Base-by-base conservation (phyloP, 2,329 filamentous ascomycete species). In the Neofusicoccum kwambonambiense region DNA sequence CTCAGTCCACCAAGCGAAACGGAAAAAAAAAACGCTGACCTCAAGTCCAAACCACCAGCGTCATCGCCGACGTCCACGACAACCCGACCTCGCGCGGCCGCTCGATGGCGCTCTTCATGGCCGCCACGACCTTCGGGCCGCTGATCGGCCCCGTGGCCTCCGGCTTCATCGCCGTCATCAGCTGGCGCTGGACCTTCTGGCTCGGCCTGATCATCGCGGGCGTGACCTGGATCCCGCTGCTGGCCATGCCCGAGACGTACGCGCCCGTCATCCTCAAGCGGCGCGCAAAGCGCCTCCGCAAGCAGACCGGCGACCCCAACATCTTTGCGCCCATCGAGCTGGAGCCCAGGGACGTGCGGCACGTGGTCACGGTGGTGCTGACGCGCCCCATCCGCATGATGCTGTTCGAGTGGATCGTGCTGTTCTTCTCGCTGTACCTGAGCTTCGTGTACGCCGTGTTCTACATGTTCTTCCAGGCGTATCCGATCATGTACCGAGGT, bases 381-480 rank as follows among this genome's bases (percentile, higher is more conserved):
- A 89, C 87, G 1, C 80, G 91, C 0, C 91, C 91, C 0, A 75
- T 93, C 5, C 83, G 88, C 31, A 94, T 94, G 91, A 80, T 92
- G n/a, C 72, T 78, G 50, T 88, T 84, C 49, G 91, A 95, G 72
- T 87, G 89, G 56, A 90, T 94, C 57, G 90, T 94, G 7, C 81
- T 88, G 27, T 89, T 87, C 56, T 86, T 85, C 1, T 93, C 92
- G 75, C 81, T 93, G 11, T 87, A 90, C 39, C 80, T 93, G 34
- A 83, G 87, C 39, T 79, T 82, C 56, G 79, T 77, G 8, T 93
- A 92, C 72, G 84, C 81, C 3, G 83, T 89, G 66, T 86, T 89
- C 67, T 89, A 87, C 81, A 90, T 93, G 77, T 92, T 87, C 72
- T 92, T 94, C 70, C 87, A 92, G 74, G 89, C 89, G 2, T 93